Base-by-base conservation (phyloP, 495 filamentous ascomycete species). In the Sporormia fimetaria region DNA sequence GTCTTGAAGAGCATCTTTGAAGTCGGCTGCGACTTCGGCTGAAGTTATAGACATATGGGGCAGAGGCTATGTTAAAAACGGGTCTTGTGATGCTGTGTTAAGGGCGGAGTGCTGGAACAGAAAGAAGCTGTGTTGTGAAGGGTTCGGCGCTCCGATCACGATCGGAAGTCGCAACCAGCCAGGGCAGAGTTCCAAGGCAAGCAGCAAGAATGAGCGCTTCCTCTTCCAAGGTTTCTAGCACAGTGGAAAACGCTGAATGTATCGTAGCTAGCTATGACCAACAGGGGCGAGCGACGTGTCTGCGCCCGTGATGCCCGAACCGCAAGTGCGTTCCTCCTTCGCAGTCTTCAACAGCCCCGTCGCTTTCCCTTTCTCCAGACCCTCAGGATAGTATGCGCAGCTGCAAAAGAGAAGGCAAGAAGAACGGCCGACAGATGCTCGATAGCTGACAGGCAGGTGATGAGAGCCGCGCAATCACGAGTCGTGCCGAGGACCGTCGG, bases 1-100 rank as follows among this genome's bases (percentile, higher is more conserved):
- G 64, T 94, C 90, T 62, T 88, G 80, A 55, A 98, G 71, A 35
- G 90, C 90, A 48, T 84, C 80, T 55, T 78, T 81, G 70, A 92
- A 98, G 68, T 95, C 92, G 61, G 87, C 80, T 43, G 87, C 88
- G 49, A 96, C 83, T 60, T 93, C 87, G 57, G 82, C 85, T 38
- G 84, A 88, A 50, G 75, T 67, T 72, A 35, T 70, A 61, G 76
- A 76, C 84, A 92, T 93, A 67, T 54, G 71, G 68, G 57, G 59
- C 49, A 41, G 47, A 27, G 37, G 30, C 20, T 36, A 16, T 21
- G 21, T 38, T 31, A 15, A 33, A 31, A 24, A 15, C 33, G 27
- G 33, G 32, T 12, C 20, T 20, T 36, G 30, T 11, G 21, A 41
- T 31, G 35, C 25, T 28, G 21, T 12, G 40, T 39, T 30, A 21